phyloP scores from a whole-genome alignment of 805 yeast species.

The Pichia gijzeniarum region DNA sequence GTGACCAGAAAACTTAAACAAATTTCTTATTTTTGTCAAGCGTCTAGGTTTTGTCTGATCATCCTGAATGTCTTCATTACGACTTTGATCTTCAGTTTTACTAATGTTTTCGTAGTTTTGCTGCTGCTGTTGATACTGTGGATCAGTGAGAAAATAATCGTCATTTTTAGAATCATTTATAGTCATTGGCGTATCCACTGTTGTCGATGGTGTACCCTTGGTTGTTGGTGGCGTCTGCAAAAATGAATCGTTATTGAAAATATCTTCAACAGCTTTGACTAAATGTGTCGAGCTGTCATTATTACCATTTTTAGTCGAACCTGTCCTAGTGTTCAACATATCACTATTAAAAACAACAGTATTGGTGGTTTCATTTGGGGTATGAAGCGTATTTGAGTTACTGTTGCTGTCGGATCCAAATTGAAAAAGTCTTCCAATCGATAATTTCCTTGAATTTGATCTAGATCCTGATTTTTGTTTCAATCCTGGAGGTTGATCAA shows the following conservation, averaged over 20 bases:
- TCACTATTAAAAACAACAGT: slow-evolving; percentile 8
- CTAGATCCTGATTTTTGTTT: slow-evolving; percentile 31
- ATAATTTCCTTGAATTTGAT: slow-evolving; percentile 33
- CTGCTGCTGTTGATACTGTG: background rate
- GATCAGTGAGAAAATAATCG: slow-evolving; percentile 12
- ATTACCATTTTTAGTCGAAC: slow-evolving; percentile 1
- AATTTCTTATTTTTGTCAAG: slow-evolving; percentile 24
- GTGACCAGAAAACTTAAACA: slow-evolving; percentile 23
- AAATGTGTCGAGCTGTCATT: slow-evolving; percentile 10
- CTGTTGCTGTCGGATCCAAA: slow-evolving; percentile 27
- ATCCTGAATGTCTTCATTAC: slow-evolving; percentile 1
- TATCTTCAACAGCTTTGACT: slow-evolving; percentile 20
- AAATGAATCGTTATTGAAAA: slow-evolving; percentile 10
- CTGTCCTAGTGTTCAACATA: slow-evolving; percentile 4
- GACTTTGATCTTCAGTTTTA: background rate
- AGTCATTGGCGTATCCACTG: background rate
- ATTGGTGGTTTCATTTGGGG: background rate
- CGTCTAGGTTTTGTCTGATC: slow-evolving; percentile 15
- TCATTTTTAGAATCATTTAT: background rate
- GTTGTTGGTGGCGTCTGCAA: slow-evolving; percentile 22
- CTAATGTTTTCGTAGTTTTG: background rate
- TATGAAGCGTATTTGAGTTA: background rate
- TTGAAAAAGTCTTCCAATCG: slow-evolving; percentile 34
- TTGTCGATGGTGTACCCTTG: slow-evolving; percentile 7
- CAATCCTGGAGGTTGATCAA: slow-evolving; percentile 13